Conservation (phyloP, 768 basidiomycete genomes). For the Tulasnella calospora region DNA sequence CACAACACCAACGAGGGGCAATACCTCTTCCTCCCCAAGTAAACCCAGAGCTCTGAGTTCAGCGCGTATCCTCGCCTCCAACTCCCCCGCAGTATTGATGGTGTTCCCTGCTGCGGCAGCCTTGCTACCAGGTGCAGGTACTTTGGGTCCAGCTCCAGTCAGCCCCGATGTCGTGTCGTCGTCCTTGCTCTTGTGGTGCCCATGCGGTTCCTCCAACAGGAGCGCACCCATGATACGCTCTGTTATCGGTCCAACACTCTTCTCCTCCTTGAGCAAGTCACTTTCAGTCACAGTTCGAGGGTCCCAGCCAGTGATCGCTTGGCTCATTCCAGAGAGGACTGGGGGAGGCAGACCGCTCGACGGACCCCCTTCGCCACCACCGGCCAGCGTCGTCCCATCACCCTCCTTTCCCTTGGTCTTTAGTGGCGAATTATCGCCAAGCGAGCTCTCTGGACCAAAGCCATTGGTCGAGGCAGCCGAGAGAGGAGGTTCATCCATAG, state of each 20-base stretch:
- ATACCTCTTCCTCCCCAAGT: conserved; percentile 37
- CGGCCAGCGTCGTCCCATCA: background rate
- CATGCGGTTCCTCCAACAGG: conserved; percentile 22
- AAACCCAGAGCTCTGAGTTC: conserved; percentile 41
- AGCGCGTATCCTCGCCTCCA: conserved; percentile 48
- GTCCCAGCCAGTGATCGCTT: conserved; percentile 63
- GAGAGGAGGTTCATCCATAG: background rate
- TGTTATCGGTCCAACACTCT: conserved; percentile 80
- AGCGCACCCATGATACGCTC: conserved; percentile 52
- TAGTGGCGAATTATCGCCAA: background rate
- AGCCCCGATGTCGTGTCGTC: conserved; percentile 10
- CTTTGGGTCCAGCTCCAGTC: conserved; percentile 15
- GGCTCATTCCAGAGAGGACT: conserved; percentile 4
- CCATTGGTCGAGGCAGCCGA: conserved; percentile 4
- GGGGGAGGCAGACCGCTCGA: background rate
- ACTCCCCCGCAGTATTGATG: conserved; percentile 63
- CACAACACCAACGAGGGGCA: conserved; percentile 5
- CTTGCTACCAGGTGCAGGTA: conserved; percentile 38
- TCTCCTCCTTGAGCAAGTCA: conserved; percentile 65
- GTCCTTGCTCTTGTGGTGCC: conserved; percentile 17
- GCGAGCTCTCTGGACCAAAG: background rate
- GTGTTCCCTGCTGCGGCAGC: conserved; percentile 64
- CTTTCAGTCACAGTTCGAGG: conserved; percentile 72
- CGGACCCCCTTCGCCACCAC: background rate
- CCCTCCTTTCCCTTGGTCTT: conserved; percentile 13